These are phyloP conservation scores for Penicillium sp. DNA, from an alignment of 2,329 filamentous ascomycete species.

Conservation along the genomic window DNA sequence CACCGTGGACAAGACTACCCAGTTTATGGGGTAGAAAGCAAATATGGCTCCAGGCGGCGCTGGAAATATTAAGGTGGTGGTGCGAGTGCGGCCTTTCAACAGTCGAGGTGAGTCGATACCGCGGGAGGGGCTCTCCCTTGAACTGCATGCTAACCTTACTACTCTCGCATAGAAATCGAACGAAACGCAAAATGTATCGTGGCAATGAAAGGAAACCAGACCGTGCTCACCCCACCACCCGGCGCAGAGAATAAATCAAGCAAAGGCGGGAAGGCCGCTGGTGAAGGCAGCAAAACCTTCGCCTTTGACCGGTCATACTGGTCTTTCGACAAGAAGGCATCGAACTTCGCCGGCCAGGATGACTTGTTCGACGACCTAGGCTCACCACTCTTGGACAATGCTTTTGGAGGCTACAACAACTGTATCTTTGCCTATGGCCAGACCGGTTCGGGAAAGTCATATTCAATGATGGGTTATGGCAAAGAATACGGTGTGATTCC, in stretches of 20 bases:
- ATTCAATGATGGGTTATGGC: slow-evolving; percentile 99
- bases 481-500: slow-evolving; percentile 95
- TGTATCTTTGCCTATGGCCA: slow-evolving; percentile 99
- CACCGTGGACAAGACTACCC: slow-evolving; percentile 14
- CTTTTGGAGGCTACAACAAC: slow-evolving; percentile 98
- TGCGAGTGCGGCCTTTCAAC: slow-evolving; percentile 94
- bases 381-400: slow-evolving; percentile 90
- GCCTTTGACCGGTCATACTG: slow-evolving; percentile 98
- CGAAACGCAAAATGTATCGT: slow-evolving; percentile 94
- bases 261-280: slow-evolving; percentile 62
- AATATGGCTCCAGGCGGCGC: slow-evolving; percentile 71
- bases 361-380: slow-evolving; percentile 87
- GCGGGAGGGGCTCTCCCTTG: background rate
- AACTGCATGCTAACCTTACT: slow-evolving; percentile 9
- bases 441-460: slow-evolving; percentile 97
- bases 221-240: slow-evolving; percentile 74
- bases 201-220: slow-evolving; percentile 93
- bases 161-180: slow-evolving; percentile 69
- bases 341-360: slow-evolving; percentile 86
- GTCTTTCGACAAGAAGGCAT: slow-evolving; percentile 84
- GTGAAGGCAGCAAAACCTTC: slow-evolving; percentile 76
- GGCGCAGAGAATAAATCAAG: slow-evolving; percentile 56
- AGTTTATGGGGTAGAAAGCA: slow-evolving; percentile 40
- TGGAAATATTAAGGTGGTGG: slow-evolving; percentile 99
- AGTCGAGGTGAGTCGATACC: slow-evolving; percentile 68